phyloP scores from a whole-genome alignment of 2,329 filamentous ascomycete species.

The Curvularia hawaiiensis region DNA sequence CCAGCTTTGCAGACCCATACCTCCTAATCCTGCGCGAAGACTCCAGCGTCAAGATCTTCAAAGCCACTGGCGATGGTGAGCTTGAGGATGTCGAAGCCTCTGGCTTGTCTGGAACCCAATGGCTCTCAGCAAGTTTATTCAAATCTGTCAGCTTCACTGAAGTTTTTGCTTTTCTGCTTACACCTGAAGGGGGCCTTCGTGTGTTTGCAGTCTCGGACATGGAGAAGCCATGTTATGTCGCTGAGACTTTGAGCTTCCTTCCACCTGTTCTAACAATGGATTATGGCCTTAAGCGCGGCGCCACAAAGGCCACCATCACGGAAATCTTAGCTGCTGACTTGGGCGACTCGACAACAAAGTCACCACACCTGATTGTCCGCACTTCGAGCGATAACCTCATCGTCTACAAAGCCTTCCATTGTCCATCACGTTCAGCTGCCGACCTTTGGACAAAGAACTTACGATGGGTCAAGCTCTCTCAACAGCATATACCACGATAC shows the following conservation, averaged over 20 bases:
- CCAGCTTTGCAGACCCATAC: conserved; percentile 87
- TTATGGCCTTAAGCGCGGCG: conserved; percentile 70
- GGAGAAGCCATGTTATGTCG: conserved; percentile 71
- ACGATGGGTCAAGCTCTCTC: conserved; percentile 76
- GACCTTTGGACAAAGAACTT: conserved; percentile 62
- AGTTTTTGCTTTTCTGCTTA: conserved; percentile 78
- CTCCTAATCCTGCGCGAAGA: conserved; percentile 84
- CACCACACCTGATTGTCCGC: conserved; percentile 83
- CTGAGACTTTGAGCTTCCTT: conserved; percentile 78
- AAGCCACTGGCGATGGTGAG: conserved; percentile 81
- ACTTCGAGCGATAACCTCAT: conserved; percentile 81
- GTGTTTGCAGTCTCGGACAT: conserved; percentile 80
- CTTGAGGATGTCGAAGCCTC: conserved; percentile 79
- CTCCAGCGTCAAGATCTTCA: conserved; percentile 76
- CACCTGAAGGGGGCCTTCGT: conserved; percentile 72
- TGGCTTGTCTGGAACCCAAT: conserved; percentile 66
- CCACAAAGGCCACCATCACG: conserved; percentile 72
- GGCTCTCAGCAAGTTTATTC: conserved; percentile 85
- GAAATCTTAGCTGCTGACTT: conserved; percentile 86
- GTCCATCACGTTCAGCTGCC: conserved; percentile 46
- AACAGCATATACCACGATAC: conserved; percentile 68
- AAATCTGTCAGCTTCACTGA: conserved; percentile 62
- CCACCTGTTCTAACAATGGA: conserved; percentile 77
- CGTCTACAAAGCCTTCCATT: conserved; percentile 80
- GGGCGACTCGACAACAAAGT: conserved; percentile 72